phyloP scores from a whole-genome alignment of 495 filamentous ascomycete genomes.

The Trichoderma orchidacearum region DNA sequence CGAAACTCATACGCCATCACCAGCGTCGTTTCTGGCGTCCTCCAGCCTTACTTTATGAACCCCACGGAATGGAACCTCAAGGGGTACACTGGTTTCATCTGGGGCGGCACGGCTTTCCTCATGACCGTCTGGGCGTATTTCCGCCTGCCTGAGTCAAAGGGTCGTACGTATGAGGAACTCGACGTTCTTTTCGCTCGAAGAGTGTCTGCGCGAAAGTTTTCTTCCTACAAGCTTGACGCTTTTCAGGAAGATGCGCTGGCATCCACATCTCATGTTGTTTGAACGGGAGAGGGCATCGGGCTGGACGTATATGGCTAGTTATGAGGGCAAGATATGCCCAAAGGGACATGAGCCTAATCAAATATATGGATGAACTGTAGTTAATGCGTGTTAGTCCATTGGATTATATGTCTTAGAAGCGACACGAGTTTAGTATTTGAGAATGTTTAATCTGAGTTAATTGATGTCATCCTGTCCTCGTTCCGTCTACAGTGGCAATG shows the following conservation, averaged over 20 bases:
- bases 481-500: too few relatives aligned
- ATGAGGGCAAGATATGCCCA: too few relatives aligned
- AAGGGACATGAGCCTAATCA: too few relatives aligned
- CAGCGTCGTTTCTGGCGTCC: conserved; percentile 28
- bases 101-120: conserved; percentile 32
- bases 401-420: too few relatives aligned
- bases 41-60: conserved; percentile 36
- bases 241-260: conserved; percentile 34
- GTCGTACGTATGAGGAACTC: conserved; percentile 27
- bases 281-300: background rate
- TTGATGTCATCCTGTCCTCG: too few relatives aligned
- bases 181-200: conserved; percentile 50
- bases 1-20: conserved; percentile 37
- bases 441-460: too few relatives aligned
- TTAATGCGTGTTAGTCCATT: too few relatives aligned
- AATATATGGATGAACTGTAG: too few relatives aligned
- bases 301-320: background rate
- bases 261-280: background rate
- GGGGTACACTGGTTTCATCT: conserved; percentile 33
- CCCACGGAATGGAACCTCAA: conserved; percentile 39
- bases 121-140: conserved; percentile 22
- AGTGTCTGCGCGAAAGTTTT: conserved; percentile 50
- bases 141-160: conserved; percentile 20
- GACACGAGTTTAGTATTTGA: too few relatives aligned
- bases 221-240: conserved; percentile 40